Evolutionary conservation across 345 rosid genomes (phyloP).

Genomic region (Boechera retrofracta): DNA sequence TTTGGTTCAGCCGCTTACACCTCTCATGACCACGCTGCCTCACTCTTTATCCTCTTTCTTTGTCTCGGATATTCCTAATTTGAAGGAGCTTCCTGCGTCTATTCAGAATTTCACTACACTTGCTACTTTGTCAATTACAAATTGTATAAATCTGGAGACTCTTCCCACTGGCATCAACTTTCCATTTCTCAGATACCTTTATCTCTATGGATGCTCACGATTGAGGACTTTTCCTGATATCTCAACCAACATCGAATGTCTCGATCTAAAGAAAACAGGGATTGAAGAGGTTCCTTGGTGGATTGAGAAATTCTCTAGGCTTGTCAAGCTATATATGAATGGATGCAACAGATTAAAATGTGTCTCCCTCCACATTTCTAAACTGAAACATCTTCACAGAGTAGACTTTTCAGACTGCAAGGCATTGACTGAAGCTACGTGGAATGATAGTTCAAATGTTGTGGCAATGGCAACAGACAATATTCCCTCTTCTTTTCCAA

Average conservation of each 20-base stretch:
- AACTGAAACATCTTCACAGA: not conserved
- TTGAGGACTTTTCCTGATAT: constrained; percentile 31
- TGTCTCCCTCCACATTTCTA: constrained; percentile 7
- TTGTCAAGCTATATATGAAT: not conserved
- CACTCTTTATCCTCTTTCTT: not conserved
- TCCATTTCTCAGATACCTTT: not conserved
- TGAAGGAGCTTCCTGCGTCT: not conserved
- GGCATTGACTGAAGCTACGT: not conserved
- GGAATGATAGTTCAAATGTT: not conserved
- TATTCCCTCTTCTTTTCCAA: too few relatives aligned
- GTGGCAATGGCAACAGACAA: not conserved
- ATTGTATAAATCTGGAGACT: constrained; percentile 15
- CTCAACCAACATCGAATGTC: constrained; percentile 1
- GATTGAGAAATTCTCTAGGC: not conserved
- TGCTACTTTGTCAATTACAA: not conserved
- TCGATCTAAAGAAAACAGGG: not conserved
- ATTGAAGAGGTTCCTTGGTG: constrained; percentile 30
- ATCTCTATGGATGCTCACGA: constrained; percentile 6
- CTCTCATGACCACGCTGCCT: not conserved
- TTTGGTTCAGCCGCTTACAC: not conserved
- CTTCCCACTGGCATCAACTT: not conserved
- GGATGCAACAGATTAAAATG: not conserved
- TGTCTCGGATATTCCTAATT: not conserved
- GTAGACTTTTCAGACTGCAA: not conserved
- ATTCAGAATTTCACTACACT: not conserved